A percentile compares a stretch with the other conserved stretches of the same genome.
Evolutionary conservation across 106 monocot species (phyloP).

Genomic region (Apostasia ramifera): DNA sequence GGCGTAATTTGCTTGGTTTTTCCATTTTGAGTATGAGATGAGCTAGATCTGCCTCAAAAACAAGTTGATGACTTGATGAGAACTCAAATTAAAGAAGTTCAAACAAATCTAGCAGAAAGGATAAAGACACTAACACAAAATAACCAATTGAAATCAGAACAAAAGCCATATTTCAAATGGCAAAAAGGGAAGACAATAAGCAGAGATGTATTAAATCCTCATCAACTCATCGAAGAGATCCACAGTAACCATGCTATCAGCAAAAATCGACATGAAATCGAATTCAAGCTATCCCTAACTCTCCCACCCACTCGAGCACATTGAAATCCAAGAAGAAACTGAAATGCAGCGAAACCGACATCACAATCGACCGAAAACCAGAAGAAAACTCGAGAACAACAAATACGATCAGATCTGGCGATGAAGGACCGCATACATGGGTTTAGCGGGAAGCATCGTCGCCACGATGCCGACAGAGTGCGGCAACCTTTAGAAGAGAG

Average conservation of each 20-base stretch:
- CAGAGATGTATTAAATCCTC: no score
- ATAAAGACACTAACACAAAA: no score
- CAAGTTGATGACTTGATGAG: no score
- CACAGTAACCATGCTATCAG: neutral
- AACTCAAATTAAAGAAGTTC: no score
- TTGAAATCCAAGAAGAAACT: neutral
- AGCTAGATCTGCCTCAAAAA: constrained; percentile 33
- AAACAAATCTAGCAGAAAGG: no score
- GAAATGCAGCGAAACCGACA: neutral
- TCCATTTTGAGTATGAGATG: constrained; percentile 35
- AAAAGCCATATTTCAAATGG: no score
- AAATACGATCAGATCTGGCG: constrained; percentile 1
- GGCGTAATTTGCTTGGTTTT: constrained; percentile 39
- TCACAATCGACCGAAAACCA: neutral
- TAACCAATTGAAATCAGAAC: no score
- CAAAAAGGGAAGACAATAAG: no score
- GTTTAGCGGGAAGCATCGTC: constrained; percentile 22
- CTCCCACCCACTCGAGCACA: no score
- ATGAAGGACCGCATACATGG: constrained; percentile 17
- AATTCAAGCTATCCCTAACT: neutral
- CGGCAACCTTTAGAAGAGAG: no score
- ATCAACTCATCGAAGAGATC: no score
- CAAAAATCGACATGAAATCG: neutral
- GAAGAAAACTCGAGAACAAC: neutral
- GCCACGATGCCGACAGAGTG: no score